phyloP scores from a whole-genome alignment of 208 protist species.

The Crithidia brevicula region DNA sequence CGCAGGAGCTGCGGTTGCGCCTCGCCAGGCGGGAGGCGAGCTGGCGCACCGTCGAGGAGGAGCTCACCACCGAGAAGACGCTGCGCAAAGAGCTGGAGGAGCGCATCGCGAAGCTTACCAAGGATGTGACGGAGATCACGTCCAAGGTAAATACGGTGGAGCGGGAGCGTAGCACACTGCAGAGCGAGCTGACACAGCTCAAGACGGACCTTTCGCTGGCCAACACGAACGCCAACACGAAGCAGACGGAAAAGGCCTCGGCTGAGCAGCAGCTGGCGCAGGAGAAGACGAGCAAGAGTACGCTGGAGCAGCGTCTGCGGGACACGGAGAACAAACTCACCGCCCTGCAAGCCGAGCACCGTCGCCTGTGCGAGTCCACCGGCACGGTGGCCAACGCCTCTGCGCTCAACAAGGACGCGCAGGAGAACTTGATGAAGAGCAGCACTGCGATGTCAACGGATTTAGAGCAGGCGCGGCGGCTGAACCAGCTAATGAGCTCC shows the following conservation, averaged over 20 bases:
- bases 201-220: conserved; percentile 51
- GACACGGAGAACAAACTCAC: conserved; percentile 52
- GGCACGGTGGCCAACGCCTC: conserved; percentile 22
- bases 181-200: conserved; percentile 45
- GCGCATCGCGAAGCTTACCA: conserved; percentile 45
- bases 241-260: conserved; percentile 49
- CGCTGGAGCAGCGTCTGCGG: conserved; percentile 69
- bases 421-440: conserved; percentile 36
- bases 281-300: conserved; percentile 42
- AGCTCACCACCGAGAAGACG: conserved; percentile 36
- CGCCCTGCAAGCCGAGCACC: conserved; percentile 60
- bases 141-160: conserved; percentile 37
- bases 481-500: conserved; percentile 56
- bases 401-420: conserved; percentile 26
- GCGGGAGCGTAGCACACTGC: conserved; percentile 49
- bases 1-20: conserved; percentile 73
- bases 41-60: conserved; percentile 42
- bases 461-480: conserved; percentile 42
- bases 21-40: conserved; percentile 43
- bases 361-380: conserved; percentile 49
- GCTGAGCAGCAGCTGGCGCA: conserved; percentile 56
- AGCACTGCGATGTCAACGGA: conserved; percentile 35
- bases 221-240: conserved; percentile 36
- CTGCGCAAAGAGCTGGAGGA: conserved; percentile 57
- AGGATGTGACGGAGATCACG: conserved; percentile 51